Evolutionary conservation across 2,329 filamentous ascomycete species (phyloP).

Genomic region (Fusarium temperatum): DNA sequence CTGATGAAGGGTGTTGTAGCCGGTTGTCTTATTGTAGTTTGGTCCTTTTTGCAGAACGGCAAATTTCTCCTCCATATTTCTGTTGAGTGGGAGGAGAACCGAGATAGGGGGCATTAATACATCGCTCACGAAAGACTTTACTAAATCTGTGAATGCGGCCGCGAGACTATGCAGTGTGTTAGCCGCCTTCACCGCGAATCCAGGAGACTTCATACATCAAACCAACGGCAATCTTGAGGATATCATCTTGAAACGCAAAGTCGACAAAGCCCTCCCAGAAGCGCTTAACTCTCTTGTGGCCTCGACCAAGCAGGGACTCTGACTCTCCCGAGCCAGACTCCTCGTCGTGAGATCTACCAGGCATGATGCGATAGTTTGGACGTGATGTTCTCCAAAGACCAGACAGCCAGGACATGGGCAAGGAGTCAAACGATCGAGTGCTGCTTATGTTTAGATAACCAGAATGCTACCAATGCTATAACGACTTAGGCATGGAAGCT

Average conservation of each 20-base stretch:
- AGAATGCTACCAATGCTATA: not conserved
- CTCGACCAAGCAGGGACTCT: slow-evolving; percentile 55
- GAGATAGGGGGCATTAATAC: slow-evolving; percentile 76
- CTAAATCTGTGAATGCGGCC: slow-evolving; percentile 74
- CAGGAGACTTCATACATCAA: slow-evolving; percentile 66
- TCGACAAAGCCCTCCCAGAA: slow-evolving; percentile 73
- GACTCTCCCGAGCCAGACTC: slow-evolving; percentile 48
- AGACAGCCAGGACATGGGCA: slow-evolving; percentile 24
- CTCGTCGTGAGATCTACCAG: slow-evolving; percentile 45
- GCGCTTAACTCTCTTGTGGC: slow-evolving; percentile 58
- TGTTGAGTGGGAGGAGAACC: slow-evolving; percentile 72
- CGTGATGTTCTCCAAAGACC: slow-evolving; percentile 21
- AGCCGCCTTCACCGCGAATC: not conserved
- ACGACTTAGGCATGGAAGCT: not conserved
- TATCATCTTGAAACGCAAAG: slow-evolving; percentile 78
- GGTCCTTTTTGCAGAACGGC: slow-evolving; percentile 69
- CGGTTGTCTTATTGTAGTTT: slow-evolving; percentile 58
- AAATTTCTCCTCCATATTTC: slow-evolving; percentile 80
- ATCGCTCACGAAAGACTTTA: slow-evolving; percentile 76
- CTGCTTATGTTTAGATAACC: not conserved
- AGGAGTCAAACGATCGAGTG: not conserved
- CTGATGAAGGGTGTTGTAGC: slow-evolving; percentile 76
- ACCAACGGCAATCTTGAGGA: slow-evolving; percentile 79
- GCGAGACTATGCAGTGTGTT: slow-evolving; percentile 62
- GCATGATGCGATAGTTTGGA: slow-evolving; percentile 39